Percentiles rank a stretch among this genome's conserved stretches.
Evolutionary conservation across 208 protist species (phyloP).

Genomic region (Wallacemonas sp.): DNA sequence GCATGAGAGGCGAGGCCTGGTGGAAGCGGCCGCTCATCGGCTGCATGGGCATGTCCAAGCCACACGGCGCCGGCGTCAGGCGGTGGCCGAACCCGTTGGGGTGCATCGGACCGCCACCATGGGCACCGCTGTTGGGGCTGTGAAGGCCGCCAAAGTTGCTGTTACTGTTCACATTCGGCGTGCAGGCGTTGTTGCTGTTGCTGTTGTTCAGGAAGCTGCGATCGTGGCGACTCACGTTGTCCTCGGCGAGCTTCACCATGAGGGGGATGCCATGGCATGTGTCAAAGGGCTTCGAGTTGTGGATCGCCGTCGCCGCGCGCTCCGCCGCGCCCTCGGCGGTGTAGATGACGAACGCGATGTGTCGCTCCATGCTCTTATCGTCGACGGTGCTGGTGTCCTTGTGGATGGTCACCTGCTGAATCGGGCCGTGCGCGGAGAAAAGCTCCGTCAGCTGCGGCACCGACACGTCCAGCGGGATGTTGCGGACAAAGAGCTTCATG

Average conservation of each 20-base stretch:
- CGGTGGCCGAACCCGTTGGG: not conserved
- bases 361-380: slow-evolving; percentile 20
- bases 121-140: not conserved
- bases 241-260: slow-evolving; percentile 85
- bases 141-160: not conserved
- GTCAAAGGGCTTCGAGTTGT: slow-evolving; percentile 77
- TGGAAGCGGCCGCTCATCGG: not conserved
- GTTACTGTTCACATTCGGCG: not conserved
- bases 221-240: slow-evolving; percentile 24
- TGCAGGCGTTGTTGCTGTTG: not conserved
- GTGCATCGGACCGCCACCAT: slow-evolving; percentile 8
- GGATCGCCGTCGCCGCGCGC: slow-evolving; percentile 54
- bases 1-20: not conserved
- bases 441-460: slow-evolving; percentile 20
- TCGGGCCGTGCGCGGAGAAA: slow-evolving; percentile 21
- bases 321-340: slow-evolving; percentile 48
- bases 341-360: slow-evolving; percentile 52
- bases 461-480: slow-evolving; percentile 37
- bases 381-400: slow-evolving; percentile 49
- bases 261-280: slow-evolving; percentile 64
- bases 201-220: not conserved
- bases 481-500: slow-evolving; percentile 61
- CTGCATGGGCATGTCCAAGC: not conserved
- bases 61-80: not conserved
- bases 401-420: slow-evolving; percentile 37